Conservation (phyloP, 106 monocot species). For the Dendrobium huoshanense region DNA sequence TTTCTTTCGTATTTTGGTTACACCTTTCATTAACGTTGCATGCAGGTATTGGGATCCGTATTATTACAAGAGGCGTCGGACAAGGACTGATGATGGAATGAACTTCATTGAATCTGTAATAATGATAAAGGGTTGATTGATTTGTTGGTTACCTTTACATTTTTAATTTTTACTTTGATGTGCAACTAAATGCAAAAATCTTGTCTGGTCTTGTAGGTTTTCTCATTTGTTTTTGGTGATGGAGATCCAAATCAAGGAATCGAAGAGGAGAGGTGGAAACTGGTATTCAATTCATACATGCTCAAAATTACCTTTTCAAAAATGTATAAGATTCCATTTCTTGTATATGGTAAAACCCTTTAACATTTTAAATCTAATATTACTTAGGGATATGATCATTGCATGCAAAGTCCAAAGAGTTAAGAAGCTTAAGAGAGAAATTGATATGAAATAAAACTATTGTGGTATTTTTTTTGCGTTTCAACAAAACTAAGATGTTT, state of each 20-base stretch:
- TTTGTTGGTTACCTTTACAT: conserved; percentile 15
- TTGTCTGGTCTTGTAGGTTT: conserved; percentile 53
- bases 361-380: not conserved
- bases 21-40: not conserved
- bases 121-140: conserved; percentile 49
- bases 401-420: not conserved
- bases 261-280: conserved; percentile 96
- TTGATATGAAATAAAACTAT: not conserved
- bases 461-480: not conserved
- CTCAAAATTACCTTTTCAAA: not conserved
- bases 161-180: not conserved
- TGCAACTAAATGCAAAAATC: conserved; percentile 7
- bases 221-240: conserved; percentile 99
- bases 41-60: conserved; percentile 96
- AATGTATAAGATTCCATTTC: not conserved
- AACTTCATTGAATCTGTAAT: conserved; percentile 99
- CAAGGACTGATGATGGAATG: conserved; percentile 47
- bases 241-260: conserved; percentile 98
- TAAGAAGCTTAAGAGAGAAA: not conserved
- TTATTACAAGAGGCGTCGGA: conserved; percentile 64
- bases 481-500: not conserved
- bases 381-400: not conserved
- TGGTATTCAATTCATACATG: conserved; percentile 33
- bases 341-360: not conserved
- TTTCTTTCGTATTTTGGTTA: not conserved